Percentiles rank a stretch among this genome's conserved stretches.
phyloP scores from a whole-genome alignment of 345 rosid species.

The Brassica incana region DNA sequence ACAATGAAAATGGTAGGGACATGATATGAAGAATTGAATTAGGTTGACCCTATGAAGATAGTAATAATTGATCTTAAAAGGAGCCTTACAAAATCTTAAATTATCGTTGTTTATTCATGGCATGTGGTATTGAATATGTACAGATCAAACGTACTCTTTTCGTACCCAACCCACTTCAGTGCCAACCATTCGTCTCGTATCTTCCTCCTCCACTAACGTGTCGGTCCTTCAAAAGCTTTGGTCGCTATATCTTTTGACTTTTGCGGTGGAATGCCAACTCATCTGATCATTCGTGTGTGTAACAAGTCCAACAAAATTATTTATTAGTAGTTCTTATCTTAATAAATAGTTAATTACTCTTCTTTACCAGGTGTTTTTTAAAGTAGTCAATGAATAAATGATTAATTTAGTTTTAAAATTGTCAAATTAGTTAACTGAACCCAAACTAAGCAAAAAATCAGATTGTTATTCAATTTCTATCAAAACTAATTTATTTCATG shows the following conservation, averaged over 20 bases:
- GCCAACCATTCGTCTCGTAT: slow-evolving; percentile 38
- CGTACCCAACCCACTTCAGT: slow-evolving; percentile 39
- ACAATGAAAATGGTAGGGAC: slow-evolving; percentile 25
- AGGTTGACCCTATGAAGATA: slow-evolving; percentile 18
- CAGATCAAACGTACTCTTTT: slow-evolving; percentile 36
- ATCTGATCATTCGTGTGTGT: background rate
- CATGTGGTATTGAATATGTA: slow-evolving; percentile 31
- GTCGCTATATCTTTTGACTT: background rate
- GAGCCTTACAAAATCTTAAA: slow-evolving; percentile 13
- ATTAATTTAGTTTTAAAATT: no score
- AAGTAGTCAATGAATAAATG: background rate
- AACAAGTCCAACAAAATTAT: background rate
- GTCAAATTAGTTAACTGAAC: background rate
- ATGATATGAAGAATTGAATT: slow-evolving; percentile 27
- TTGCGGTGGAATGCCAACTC: slow-evolving; percentile 15
- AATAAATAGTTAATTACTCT: background rate
- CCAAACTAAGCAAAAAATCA: background rate
- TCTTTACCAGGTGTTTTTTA: background rate
- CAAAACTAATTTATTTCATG: background rate
- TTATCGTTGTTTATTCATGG: slow-evolving; percentile 5
- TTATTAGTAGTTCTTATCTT: background rate
- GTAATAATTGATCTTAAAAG: background rate
- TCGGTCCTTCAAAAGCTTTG: slow-evolving; percentile 20
- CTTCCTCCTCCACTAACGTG: slow-evolving; percentile 30
- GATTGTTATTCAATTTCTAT: background rate